Conservation (phyloP, 371 early-diverging fungal species). For the Mortierella sp. region DNA sequence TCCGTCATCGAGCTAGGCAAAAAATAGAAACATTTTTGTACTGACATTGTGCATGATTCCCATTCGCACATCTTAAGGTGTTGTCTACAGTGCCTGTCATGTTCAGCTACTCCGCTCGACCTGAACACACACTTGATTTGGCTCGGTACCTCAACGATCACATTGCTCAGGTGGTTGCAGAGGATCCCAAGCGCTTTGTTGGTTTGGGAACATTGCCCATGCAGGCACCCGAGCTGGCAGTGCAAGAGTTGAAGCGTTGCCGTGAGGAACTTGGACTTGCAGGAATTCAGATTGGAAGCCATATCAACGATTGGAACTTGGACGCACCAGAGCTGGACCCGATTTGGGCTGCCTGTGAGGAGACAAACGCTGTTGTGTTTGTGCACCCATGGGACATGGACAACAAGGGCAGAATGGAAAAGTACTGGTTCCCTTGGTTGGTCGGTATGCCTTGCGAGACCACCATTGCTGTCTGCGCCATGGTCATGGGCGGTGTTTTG, state of each 20-base stretch:
- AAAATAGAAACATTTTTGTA: too few species aligned
- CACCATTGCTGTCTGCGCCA: constrained; percentile 71
- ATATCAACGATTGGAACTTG: constrained; percentile 78
- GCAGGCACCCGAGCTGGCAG: constrained; percentile 76
- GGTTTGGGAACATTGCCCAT: constrained; percentile 80
- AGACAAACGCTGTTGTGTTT: constrained; percentile 71
- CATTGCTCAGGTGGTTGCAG: constrained; percentile 72
- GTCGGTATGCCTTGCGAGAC: constrained; percentile 83
- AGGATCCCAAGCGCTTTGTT: constrained; percentile 72
- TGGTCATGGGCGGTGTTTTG: constrained; percentile 76
- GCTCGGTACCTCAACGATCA: constrained; percentile 75
- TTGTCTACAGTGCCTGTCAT: constrained; percentile 78
- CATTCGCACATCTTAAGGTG: constrained; percentile 58
- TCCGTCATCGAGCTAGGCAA: too few species aligned
- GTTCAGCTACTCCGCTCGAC: constrained; percentile 75
- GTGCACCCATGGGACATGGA: constrained; percentile 84
- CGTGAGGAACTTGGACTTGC: constrained; percentile 71
- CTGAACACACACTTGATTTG: constrained; percentile 64
- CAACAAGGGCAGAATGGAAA: constrained; percentile 67
- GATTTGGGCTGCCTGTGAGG: constrained; percentile 75
- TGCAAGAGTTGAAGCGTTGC: constrained; percentile 73
- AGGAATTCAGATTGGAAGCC: constrained; percentile 80
- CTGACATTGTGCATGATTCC: too few species aligned
- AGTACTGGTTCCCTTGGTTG: constrained; percentile 83
- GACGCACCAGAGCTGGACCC: constrained; percentile 77